Base-by-base conservation (phyloP, 805 yeast genomes). In the Monosporozyma aerobia region DNA sequence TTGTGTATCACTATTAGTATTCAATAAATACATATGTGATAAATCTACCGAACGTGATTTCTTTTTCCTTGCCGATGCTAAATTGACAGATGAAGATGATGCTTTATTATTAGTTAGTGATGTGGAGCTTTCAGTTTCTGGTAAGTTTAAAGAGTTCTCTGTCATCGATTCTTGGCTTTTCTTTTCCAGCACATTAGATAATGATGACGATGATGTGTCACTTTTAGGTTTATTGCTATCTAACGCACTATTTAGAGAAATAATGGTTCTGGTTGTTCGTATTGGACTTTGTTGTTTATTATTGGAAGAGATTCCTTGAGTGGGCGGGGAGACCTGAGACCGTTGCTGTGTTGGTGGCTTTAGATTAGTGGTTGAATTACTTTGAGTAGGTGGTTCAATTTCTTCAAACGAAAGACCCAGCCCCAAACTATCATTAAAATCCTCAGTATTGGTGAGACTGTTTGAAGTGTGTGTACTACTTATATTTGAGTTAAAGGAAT, bases 1-100 rank as follows among this genome's bases (percentile, higher is more conserved):
- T 53, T 68, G 74, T 7, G 71, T 55, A 9, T 69, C 68, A 27
- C 60, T 65, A 48, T 58, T 58, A 23, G 66, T 59, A 48, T 65
- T 69, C 59, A 67, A 57, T 49, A 69, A 54, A 54, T 73, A 73
- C 56, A 74, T 50, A 52, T 74, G 77, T 2, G 77, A 73, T 40
- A 74, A 56, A 57, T 73, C 77, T 8, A 72, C 70, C 1, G 77
- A 73, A 35, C 47, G 33, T 3, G 46, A 27, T 43, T 29, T 59
- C 48, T 67, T 64, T 48, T 57, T 39, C 32, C 51, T 40, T 10
- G 29, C 5, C 16, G 35, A 25, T 39, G 50, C 33, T 29, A 19
- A 27, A 11, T 44, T 29, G 14, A 44, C 23, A 29, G 47, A 29
- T 2, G 47, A 11, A n/a, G 47, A 27, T 6, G 47, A 29, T 8